These are phyloP conservation scores for Chalciporus piperatus DNA, from an alignment of 768 basidiomycete genomes.

Conservation along the genomic window DNA sequence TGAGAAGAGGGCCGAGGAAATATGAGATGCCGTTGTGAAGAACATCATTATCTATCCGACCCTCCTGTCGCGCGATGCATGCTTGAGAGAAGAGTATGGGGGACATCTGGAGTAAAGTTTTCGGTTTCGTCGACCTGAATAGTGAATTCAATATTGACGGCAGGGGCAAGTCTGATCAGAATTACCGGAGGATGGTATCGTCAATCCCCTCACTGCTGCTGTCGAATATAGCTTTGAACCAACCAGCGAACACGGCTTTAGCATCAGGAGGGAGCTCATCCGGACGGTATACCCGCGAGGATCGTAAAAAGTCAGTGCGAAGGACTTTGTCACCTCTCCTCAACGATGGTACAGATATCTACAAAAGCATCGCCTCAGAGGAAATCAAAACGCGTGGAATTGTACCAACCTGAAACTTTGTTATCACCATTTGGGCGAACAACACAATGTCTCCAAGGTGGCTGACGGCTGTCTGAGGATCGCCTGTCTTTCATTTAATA, in stretches of 20 bases:
- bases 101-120: conserved; percentile 62
- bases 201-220: conserved; percentile 78
- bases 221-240: conserved; percentile 81
- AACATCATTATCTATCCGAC: conserved; percentile 64
- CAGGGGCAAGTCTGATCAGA: neutral
- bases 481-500: conserved; percentile 44
- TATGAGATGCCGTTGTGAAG: conserved; percentile 76
- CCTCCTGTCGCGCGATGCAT: conserved; percentile 42
- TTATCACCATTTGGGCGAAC: conserved; percentile 63
- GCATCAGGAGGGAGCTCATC: conserved; percentile 46
- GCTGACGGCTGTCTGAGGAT: conserved; percentile 78
- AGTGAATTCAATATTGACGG: neutral
- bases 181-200: conserved; percentile 67
- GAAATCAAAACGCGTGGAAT: neutral
- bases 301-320: conserved; percentile 50
- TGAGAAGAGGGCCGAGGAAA: conserved; percentile 68
- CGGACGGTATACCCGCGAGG: conserved; percentile 40
- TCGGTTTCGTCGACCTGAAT: conserved; percentile 68
- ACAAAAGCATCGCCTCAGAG: conserved; percentile 3
- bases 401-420: conserved; percentile 58
- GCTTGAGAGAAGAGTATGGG: conserved; percentile 67
- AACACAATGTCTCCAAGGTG: conserved; percentile 79
- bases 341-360: conserved; percentile 53
- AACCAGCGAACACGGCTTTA: conserved; percentile 44
- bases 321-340: conserved; percentile 45